Evolutionary conservation across 192 early-diverging fungal species (phyloP).

Genomic region (Backusella liffmaniae): DNA sequence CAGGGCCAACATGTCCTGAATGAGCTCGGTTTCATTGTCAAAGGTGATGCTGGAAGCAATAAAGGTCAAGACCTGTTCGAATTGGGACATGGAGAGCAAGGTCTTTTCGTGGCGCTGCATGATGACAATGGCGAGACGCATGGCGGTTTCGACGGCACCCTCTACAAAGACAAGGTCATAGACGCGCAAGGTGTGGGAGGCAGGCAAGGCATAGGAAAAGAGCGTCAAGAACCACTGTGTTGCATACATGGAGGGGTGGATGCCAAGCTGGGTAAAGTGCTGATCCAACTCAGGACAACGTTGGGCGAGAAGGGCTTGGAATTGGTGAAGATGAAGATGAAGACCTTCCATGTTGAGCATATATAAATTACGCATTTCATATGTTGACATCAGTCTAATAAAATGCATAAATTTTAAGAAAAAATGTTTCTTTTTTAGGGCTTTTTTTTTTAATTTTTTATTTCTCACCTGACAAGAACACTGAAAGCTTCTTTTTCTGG

Average conservation of each 20-base stretch:
- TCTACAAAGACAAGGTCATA: slow-evolving; percentile 89
- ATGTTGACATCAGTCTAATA: slow-evolving; percentile 79
- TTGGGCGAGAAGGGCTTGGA: slow-evolving; percentile 73
- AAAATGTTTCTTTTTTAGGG: background rate
- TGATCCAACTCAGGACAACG: slow-evolving; percentile 67
- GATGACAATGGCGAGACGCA: slow-evolving; percentile 81
- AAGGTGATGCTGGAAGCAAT: slow-evolving; percentile 66
- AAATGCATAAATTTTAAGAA: background rate
- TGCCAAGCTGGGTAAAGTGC: slow-evolving; percentile 73
- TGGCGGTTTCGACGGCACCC: slow-evolving; percentile 80
- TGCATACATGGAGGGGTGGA: slow-evolving; percentile 88
- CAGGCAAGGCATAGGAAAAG: slow-evolving; percentile 91
- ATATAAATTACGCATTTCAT: slow-evolving; percentile 87
- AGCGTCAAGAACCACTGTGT: slow-evolving; percentile 96
- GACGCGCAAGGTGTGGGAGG: slow-evolving; percentile 82
- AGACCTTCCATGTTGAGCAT: slow-evolving; percentile 91
- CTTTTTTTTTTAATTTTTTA: background rate
- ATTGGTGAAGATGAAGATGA: slow-evolving; percentile 85
- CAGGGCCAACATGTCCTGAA: slow-evolving; percentile 75
- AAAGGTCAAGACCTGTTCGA: slow-evolving; percentile 78
- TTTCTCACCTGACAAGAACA: slow-evolving; percentile 66
- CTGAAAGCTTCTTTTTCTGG: slow-evolving; percentile 89
- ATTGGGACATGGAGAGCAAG: slow-evolving; percentile 66
- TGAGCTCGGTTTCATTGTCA: slow-evolving; percentile 55
- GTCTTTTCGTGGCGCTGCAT: slow-evolving; percentile 77